Conservation (phyloP, 306 rosid species). For the Gleditsia sinensis region DNA sequence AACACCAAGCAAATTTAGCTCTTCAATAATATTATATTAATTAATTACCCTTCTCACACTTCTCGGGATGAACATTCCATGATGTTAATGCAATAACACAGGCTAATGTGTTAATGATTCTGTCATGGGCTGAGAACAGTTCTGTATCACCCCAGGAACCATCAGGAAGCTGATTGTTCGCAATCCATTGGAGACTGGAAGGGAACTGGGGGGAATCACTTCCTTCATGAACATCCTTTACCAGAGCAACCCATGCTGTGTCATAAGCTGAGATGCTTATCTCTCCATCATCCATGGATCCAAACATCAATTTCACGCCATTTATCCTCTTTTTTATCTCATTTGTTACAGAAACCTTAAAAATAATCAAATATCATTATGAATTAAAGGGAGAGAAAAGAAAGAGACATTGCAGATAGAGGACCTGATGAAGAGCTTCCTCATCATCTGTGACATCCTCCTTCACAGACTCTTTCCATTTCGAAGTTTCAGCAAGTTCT, state of each 20-base stretch:
- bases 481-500: neutral
- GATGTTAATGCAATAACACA: constrained; percentile 62
- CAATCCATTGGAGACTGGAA: constrained; percentile 68
- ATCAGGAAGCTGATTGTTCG: constrained; percentile 65
- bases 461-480: neutral
- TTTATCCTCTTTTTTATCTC: constrained; percentile 47
- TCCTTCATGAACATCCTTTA: constrained; percentile 45
- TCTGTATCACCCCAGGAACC: constrained; percentile 77
- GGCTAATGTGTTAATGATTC: constrained; percentile 74
- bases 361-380: neutral
- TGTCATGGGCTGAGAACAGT: constrained; percentile 64
- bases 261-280: constrained; percentile 81
- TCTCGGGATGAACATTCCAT: constrained; percentile 64
- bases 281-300: constrained; percentile 71
- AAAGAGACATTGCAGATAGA: neutral
- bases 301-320: constrained; percentile 46
- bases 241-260: constrained; percentile 86
- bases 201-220: constrained; percentile 62
- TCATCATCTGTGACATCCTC: neutral
- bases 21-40: no score
- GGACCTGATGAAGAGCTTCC: neutral
- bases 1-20: no score
- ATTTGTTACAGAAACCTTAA: constrained; percentile 30
- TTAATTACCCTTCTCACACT: constrained; percentile 59
- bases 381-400: neutral